Evolutionary conservation across 345 rosid genomes (phyloP).

Genomic region (Anacardium occidentale): DNA sequence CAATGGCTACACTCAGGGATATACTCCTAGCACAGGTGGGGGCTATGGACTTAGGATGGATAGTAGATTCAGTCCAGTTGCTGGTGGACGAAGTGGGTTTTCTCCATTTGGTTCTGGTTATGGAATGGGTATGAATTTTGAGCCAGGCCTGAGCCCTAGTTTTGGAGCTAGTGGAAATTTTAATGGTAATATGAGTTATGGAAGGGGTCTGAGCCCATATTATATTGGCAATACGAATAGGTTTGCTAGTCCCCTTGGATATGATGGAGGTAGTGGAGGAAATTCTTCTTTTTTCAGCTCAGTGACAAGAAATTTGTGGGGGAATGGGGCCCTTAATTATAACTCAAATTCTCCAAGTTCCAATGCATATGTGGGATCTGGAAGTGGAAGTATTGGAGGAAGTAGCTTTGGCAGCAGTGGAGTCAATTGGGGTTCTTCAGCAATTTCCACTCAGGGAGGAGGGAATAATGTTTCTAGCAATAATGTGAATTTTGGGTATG

Average conservation of each 20-base stretch:
- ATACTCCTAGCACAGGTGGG: conserved; percentile 52
- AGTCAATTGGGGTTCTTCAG: conserved; percentile 53
- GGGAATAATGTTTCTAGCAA: conserved; percentile 45
- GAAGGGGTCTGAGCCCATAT: conserved; percentile 63
- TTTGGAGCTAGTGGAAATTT: conserved; percentile 55
- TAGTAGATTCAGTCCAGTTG: conserved; percentile 57
- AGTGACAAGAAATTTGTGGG: conserved; percentile 63
- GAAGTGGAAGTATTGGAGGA: conserved; percentile 50
- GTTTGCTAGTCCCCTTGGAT: conserved; percentile 49
- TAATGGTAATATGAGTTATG: conserved; percentile 49
- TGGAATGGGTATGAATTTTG: conserved; percentile 63
- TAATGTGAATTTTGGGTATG: conserved; percentile 50
- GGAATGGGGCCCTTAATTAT: conserved; percentile 55
- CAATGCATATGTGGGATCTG: conserved; percentile 48
- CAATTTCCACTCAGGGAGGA: conserved; percentile 53
- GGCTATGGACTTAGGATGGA: conserved; percentile 70
- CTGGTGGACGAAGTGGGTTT: conserved; percentile 59
- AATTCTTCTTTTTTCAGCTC: conserved; percentile 73
- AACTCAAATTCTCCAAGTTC: conserved; percentile 42
- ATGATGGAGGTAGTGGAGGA: conserved; percentile 65
- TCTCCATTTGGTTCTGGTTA: conserved; percentile 61
- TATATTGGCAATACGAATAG: conserved; percentile 59
- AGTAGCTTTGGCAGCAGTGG: conserved; percentile 43
- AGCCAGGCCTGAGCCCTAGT: conserved; percentile 48
- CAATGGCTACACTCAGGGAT: conserved; percentile 64